Base-by-base conservation (phyloP, 2,329 filamentous ascomycete genomes). In the Cordyceps militaris region DNA sequence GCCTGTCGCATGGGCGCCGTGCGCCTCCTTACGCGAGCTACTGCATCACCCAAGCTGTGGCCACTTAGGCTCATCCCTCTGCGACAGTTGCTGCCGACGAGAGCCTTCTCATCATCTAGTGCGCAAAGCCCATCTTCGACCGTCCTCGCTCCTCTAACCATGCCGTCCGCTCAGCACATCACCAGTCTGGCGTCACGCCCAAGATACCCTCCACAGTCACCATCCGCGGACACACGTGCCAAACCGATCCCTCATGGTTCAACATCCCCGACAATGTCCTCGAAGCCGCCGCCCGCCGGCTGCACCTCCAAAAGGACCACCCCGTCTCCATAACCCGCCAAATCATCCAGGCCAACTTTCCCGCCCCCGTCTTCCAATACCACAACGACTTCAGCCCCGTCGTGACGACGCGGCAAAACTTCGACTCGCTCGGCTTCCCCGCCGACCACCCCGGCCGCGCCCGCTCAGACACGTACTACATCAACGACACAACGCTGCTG, bases 401-500 rank as follows among this genome's bases (percentile, higher is more conserved):
- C 42, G 94, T 97, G 24, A 86, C 87, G 34, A 88, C 90, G 2
- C 74, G 79, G 11, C 88, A 97, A 69, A 99, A 99, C 71, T 99
- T 99, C 69, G 94, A 99, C 73, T 94, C 92, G n/a, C 78, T 99
- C 8, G 92, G 92, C 46, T 97, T 99, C 69, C 88, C 92, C 0
- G 67, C 79, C 7, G 88, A 97, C 70, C 94, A 99, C 66, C 89
- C 91, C 4, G 94, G 94, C 60, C 87, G 94, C 52, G 89, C 84
- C 63, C 84, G 84, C 64, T 93, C 89, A 14, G 94, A 99, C 73
- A 97, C 94, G 1, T 99, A 97, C 78, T 99, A 99, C 72, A 75
- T 99, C 67, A 96, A 96, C 74, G 78, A 86, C 63, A 74, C 83
- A 53, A 96, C 89, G 0, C 85, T 99, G 2, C 76, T 99, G 43